Conservation (phyloP, 2,329 filamentous ascomycete species). For the Lecanosticta acicola region DNA sequence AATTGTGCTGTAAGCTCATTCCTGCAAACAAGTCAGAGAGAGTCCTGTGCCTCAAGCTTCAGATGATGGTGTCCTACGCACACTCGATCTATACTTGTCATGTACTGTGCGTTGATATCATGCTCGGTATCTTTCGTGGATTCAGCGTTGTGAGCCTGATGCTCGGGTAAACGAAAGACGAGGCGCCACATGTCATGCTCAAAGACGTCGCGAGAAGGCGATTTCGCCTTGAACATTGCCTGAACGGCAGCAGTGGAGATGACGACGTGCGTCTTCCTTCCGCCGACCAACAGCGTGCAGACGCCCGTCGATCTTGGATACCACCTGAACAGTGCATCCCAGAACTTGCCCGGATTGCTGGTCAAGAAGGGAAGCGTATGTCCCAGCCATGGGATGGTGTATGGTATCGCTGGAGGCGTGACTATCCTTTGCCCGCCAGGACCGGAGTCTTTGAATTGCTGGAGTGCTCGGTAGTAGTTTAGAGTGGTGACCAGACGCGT, state of each 20-base stretch:
- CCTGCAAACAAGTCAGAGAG: neutral
- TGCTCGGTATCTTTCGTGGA: slow-evolving; percentile 21
- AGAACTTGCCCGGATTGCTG: slow-evolving; percentile 25
- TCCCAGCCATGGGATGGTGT: slow-evolving; percentile 28
- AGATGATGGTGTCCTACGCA: neutral
- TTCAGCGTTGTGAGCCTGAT: slow-evolving; percentile 21
- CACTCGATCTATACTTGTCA: slow-evolving; percentile 28
- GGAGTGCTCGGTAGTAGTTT: slow-evolving; percentile 19
- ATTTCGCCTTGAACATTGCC: slow-evolving; percentile 26
- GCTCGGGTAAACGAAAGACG: slow-evolving; percentile 22
- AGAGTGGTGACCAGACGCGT: slow-evolving; percentile 23
- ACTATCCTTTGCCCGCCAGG: slow-evolving; percentile 14
- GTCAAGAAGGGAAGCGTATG: slow-evolving; percentile 26
- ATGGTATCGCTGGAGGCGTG: slow-evolving; percentile 24
- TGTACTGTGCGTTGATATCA: slow-evolving; percentile 27
- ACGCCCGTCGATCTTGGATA: slow-evolving; percentile 26
- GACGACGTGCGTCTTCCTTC: slow-evolving; percentile 26
- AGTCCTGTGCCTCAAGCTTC: too few species aligned
- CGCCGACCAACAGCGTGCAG: slow-evolving; percentile 28
- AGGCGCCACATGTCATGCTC: slow-evolving; percentile 24
- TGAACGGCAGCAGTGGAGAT: slow-evolving; percentile 23
- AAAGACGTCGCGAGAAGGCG: slow-evolving; percentile 23
- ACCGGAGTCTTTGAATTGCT: slow-evolving; percentile 6
- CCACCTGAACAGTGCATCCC: slow-evolving; percentile 23
- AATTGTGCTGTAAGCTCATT: slow-evolving; percentile 30